phyloP scores from a whole-genome alignment of 768 basidiomycete genomes.

The Postia placenta region DNA sequence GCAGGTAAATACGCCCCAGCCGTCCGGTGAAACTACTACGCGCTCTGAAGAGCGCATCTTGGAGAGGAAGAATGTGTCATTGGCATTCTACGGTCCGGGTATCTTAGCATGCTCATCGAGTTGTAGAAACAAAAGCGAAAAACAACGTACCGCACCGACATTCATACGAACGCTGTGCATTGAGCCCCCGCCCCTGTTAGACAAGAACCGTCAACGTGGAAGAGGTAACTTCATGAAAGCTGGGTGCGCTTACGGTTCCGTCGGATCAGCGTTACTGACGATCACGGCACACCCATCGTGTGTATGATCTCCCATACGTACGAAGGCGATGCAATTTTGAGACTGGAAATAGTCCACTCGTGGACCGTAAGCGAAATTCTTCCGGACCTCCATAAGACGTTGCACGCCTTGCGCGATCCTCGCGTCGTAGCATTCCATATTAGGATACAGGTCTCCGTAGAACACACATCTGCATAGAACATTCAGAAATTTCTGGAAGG shows the following conservation, averaged over 20 bases:
- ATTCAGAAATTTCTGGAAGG: not conserved
- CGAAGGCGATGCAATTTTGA: constrained; percentile 70
- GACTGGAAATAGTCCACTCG: constrained; percentile 53
- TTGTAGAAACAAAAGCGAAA: constrained; percentile 20
- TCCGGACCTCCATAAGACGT: constrained; percentile 54
- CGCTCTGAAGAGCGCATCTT: constrained; percentile 40
- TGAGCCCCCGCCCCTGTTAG: not conserved
- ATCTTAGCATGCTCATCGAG: constrained; percentile 25
- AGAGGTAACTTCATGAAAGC: not conserved
- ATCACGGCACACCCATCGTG: constrained; percentile 66
- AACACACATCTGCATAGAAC: constrained; percentile 65
- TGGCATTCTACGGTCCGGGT: constrained; percentile 22
- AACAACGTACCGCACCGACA: constrained; percentile 49
- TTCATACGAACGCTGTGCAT: constrained; percentile 49
- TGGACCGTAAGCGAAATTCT: constrained; percentile 60
- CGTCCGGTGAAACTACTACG: constrained; percentile 43
- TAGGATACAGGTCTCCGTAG: constrained; percentile 78
- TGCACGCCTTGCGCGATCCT: constrained; percentile 43
- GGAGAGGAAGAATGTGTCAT: constrained; percentile 36
- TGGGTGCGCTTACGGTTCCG: not conserved
- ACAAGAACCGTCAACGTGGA: not conserved
- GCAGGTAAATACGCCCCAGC: constrained; percentile 65
- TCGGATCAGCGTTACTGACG: constrained; percentile 44
- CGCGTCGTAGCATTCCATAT: constrained; percentile 58
- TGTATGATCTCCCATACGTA: constrained; percentile 51